Percentiles rank a stretch among this genome's conserved stretches.
These are phyloP conservation scores for Rauvolfia tetraphylla DNA, from an alignment of 257 asterid genomes.

Conservation along the genomic window DNA sequence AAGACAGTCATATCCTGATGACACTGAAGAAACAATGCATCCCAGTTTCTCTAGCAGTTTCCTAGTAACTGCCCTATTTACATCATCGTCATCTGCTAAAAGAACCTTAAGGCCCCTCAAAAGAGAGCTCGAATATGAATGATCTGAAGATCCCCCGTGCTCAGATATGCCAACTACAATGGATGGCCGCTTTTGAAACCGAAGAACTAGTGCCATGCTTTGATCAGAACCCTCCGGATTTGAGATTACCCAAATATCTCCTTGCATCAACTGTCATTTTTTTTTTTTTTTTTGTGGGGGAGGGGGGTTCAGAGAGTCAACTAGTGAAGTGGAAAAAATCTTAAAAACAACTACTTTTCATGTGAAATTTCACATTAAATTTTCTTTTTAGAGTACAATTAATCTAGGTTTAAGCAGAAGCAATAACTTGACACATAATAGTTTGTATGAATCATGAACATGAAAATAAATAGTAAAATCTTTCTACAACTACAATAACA, in stretches of 20 bases:
- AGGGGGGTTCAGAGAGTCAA: background rate
- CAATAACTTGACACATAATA: background rate
- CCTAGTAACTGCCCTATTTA: slow-evolving; percentile 69
- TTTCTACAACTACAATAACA: background rate
- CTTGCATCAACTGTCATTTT: slow-evolving; percentile 84
- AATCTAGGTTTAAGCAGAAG: background rate
- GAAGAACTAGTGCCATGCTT: slow-evolving; percentile 75
- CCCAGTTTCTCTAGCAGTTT: slow-evolving; percentile 87
- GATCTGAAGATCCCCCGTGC: slow-evolving; percentile 51
- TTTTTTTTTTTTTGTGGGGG: background rate
- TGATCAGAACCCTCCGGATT: slow-evolving; percentile 65
- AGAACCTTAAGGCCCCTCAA: slow-evolving; percentile 67
- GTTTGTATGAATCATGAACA: background rate
- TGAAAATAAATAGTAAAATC: background rate
- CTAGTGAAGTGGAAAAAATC: background rate
- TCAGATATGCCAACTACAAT: slow-evolving; percentile 40
- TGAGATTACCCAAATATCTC: slow-evolving; percentile 68
- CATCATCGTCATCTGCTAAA: slow-evolving; percentile 70
- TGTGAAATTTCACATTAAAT: background rate
- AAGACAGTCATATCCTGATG: slow-evolving; percentile 81
- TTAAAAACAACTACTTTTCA: background rate
- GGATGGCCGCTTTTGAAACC: slow-evolving; percentile 61
- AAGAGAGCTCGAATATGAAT: slow-evolving; percentile 41
- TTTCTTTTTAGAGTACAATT: background rate
- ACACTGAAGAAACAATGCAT: slow-evolving; percentile 60